A percentile compares a stretch with the other conserved stretches of the same genome.
phyloP scores from a whole-genome alignment of 148 eudicot species.

The Tetragonia tetragonoides region DNA sequence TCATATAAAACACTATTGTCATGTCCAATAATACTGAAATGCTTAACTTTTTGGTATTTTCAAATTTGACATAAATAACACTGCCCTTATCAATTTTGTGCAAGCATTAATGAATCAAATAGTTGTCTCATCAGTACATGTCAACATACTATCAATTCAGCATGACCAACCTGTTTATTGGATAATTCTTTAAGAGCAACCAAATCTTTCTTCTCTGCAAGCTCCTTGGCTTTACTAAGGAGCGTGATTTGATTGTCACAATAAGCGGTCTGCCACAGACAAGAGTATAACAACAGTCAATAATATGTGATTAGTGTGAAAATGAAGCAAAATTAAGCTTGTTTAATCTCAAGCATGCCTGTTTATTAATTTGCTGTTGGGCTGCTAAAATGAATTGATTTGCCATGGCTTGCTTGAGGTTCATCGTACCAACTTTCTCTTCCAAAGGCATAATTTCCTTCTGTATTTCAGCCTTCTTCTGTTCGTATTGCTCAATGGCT shows the following conservation, averaged over 20 bases:
- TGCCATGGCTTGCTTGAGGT: neutral
- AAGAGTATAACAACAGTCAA: neutral
- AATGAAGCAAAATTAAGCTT: too few relatives aligned
- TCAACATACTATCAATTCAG: too few relatives aligned
- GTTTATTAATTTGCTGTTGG: neutral
- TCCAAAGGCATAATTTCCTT: neutral
- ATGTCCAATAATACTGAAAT: neutral
- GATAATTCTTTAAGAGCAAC: slow-evolving; percentile 10
- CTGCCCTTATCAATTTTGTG: too few relatives aligned
- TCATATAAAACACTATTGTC: too few relatives aligned
- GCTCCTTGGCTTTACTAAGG: neutral
- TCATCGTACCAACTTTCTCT: neutral
- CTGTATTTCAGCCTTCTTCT: neutral
- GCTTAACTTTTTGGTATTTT: too few relatives aligned
- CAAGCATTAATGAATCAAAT: too few relatives aligned
- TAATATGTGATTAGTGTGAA: neutral
- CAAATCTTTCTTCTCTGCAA: slow-evolving; percentile 12
- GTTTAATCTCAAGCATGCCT: neutral
- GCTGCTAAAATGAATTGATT: neutral
- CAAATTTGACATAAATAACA: too few relatives aligned
- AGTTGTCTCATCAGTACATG: too few relatives aligned
- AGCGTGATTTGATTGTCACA: neutral
- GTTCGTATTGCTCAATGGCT: neutral
- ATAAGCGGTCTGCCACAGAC: neutral
- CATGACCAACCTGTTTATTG: slow-evolving; percentile 5